Base-by-base conservation (phyloP, 352 stramenopile genomes). In the Phytophthora pseudosyringae region DNA sequence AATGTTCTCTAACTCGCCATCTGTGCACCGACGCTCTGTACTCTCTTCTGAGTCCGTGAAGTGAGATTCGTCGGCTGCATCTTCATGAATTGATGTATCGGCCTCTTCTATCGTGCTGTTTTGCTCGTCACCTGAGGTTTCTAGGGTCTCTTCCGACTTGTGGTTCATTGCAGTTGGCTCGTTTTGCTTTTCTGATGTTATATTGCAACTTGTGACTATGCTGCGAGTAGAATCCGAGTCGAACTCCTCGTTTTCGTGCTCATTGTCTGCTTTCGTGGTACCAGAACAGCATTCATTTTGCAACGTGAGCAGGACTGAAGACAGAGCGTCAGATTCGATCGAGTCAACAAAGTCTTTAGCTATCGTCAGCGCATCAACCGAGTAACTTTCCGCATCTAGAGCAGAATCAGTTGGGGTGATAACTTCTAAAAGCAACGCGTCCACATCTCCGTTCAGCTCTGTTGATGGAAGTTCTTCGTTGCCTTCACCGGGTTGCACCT, bases 161-260 rank as follows among this genome's bases (percentile, higher is more conserved):
- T 12, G 31, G 7, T 11, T 15, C 8, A 10, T 8, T 45, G 39
- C 16, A 28, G 2, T 40, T 28, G n/a, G 11, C 8, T 64, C 57
- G 4, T 64, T 59, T 32, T 62, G 63, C 25, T 71, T 57, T 31
- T 63, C 43, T 11, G 50, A 55, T 16, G 50, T 45, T 18, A 41
- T 0, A 21, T 61, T 58, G 25, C 35, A 45, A 10, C 41, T 59
- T 12, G 49, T 58, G 3, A 40, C 44, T 11, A 58, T 53, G 35
- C 46, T 69, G 16, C 39, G 45, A 40, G 53, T 61, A 33, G 48
- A 58, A 29, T 62, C 41, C 0, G 56, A 62, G 31, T 67, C 47
- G 4, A 49, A 16, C n/a, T 57, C 51, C 4, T 64, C 63, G 8
- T 43, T 11, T 50, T 58, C 57, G n/a, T 52, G 35, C 18, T 58